Percentiles rank a stretch among this genome's conserved stretches.
Conservation (phyloP, 106 monocot genomes). For the Triglochin maritima region DNA sequence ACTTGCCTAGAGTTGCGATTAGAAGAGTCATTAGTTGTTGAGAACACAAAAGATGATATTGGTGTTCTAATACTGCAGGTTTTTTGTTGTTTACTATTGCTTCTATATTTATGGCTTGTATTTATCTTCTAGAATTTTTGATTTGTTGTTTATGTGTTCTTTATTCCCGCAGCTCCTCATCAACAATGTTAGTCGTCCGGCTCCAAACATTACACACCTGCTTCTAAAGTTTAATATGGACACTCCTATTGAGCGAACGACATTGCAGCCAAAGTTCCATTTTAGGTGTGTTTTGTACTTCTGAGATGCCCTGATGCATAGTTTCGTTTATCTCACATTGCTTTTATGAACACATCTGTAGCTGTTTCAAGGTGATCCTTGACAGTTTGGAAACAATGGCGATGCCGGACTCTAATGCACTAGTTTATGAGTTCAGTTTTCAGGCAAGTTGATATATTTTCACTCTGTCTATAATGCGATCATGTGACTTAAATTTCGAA, state of each 20-base stretch:
- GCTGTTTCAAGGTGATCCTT: conserved; percentile 94
- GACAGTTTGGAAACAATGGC: conserved; percentile 71
- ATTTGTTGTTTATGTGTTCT: background rate
- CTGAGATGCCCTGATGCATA: too few species aligned
- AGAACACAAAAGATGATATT: conserved; percentile 72
- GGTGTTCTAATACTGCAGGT: conserved; percentile 96
- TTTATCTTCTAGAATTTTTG: background rate
- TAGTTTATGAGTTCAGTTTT: conserved; percentile 78
- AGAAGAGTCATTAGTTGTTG: conserved; percentile 57
- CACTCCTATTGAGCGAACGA: conserved; percentile 49
- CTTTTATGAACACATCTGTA: conserved; percentile 20
- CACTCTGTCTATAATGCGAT: background rate
- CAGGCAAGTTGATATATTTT: conserved; percentile 38
- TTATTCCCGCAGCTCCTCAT: conserved; percentile 56
- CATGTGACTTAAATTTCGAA: background rate
- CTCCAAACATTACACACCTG: conserved; percentile 82
- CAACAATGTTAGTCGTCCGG: conserved; percentile 78
- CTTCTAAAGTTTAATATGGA: conserved; percentile 90
- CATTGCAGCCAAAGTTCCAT: conserved; percentile 82
- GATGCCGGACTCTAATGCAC: conserved; percentile 69
- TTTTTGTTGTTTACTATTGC: background rate
- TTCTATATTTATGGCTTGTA: background rate
- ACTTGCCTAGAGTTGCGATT: conserved; percentile 77
- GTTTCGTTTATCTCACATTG: too few species aligned
- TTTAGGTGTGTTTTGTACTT: conserved; percentile 44